phyloP scores from a whole-genome alignment of 345 rosid genomes.

The Brassica rapa region DNA sequence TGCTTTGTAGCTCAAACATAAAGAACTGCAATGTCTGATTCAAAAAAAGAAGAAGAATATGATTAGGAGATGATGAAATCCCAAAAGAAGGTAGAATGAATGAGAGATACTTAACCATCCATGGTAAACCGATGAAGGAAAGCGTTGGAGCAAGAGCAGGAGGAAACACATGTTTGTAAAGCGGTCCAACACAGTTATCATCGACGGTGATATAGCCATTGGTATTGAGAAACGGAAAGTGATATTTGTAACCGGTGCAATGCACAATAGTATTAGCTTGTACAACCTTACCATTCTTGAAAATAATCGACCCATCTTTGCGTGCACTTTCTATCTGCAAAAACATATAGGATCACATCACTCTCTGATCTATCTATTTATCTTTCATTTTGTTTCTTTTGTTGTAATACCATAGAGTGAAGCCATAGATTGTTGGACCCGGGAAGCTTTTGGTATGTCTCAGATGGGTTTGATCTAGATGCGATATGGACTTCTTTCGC shows the following conservation, averaged over 20 bases:
- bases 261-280: constrained; percentile 68
- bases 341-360: not conserved
- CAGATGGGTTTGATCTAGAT: constrained; percentile 56
- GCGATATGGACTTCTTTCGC: constrained; percentile 85
- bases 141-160: constrained; percentile 70
- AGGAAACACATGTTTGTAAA: constrained; percentile 83
- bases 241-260: constrained; percentile 89
- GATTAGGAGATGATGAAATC: not conserved
- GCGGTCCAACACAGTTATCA: constrained; percentile 77
- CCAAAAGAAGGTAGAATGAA: not conserved
- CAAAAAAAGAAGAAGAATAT: not conserved
- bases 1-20: constrained; percentile 43
- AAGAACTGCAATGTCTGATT: constrained; percentile 28
- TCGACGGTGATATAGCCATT: constrained; percentile 64
- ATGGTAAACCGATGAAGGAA: constrained; percentile 85
- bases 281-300: constrained; percentile 55
- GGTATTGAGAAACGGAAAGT: constrained; percentile 81
- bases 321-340: constrained; percentile 65
- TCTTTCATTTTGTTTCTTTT: not conserved
- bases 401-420: constrained; percentile 68
- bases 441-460: constrained; percentile 46
- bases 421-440: constrained; percentile 67
- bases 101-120: constrained; percentile 56
- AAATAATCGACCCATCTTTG: constrained; percentile 63
- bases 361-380: not conserved